phyloP scores from a whole-genome alignment of 73 alveolate genomes.

The Paramecium pentaurelia region DNA sequence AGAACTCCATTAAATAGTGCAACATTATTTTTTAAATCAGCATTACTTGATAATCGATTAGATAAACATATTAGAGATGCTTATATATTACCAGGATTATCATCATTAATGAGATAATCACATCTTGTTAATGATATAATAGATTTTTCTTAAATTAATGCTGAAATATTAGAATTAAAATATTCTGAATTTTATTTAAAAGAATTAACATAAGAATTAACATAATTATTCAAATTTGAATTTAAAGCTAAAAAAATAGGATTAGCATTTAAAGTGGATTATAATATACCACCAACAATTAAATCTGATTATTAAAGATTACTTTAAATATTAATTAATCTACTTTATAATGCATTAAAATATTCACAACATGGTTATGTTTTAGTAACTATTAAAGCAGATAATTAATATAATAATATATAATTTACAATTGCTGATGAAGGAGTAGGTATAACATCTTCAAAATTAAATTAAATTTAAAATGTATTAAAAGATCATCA shows the following conservation, averaged over 20 bases:
- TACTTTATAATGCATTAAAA: slow-evolving; percentile 30
- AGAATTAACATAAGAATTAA: background rate
- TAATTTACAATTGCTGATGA: background rate
- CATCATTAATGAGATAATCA: slow-evolving; percentile 2
- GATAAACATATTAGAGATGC: background rate
- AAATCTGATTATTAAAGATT: slow-evolving; percentile 23
- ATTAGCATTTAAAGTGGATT: slow-evolving; percentile 12
- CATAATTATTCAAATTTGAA: slow-evolving; percentile 30
- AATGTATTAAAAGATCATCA: slow-evolving; percentile 19
- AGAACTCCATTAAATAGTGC: slow-evolving; percentile 57
- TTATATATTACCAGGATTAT: slow-evolving; percentile 40
- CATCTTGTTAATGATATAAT: slow-evolving; percentile 49
- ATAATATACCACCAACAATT: background rate
- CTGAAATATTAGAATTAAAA: background rate
- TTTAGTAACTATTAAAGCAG: background rate
- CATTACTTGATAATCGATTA: slow-evolving; percentile 47
- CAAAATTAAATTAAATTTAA: background rate
- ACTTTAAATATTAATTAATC: slow-evolving; percentile 16
- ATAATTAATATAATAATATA: background rate
- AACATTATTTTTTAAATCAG: slow-evolving; percentile 39
- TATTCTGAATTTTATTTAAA: background rate
- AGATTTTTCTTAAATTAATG: slow-evolving; percentile 55
- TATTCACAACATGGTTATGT: slow-evolving; percentile 14
- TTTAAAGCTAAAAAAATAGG: slow-evolving; percentile 3
- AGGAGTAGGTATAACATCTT: background rate